Percentiles rank a stretch among this genome's conserved stretches.
These are phyloP conservation scores for Plasmopara halstedii DNA, from an alignment of 352 stramenopile species.

Conservation along the genomic window DNA sequence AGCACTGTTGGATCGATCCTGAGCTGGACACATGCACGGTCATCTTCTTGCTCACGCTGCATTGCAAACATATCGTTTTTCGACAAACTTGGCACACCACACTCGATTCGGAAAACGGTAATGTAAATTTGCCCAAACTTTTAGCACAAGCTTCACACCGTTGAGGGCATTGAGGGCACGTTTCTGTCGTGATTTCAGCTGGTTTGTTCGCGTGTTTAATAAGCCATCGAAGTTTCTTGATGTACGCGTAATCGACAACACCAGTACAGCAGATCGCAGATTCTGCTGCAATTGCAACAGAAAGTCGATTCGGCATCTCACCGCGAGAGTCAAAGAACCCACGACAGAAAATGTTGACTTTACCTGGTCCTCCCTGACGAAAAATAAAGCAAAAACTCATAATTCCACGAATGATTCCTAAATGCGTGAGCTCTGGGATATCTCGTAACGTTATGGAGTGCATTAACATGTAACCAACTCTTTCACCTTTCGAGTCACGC, in stretches of 20 bases:
- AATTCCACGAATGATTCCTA: conserved; percentile 33
- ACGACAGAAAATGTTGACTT: conserved; percentile 36
- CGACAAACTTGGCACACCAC: conserved; percentile 37
- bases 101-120: conserved; percentile 6
- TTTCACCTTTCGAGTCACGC: conserved; percentile 17
- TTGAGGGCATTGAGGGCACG: conserved; percentile 1
- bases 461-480: no score
- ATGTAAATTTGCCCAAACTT: conserved; percentile 13
- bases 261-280: conserved; percentile 31
- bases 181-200: background rate
- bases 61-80: conserved; percentile 32
- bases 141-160: conserved; percentile 23
- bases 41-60: conserved; percentile 48
- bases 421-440: conserved; percentile 29
- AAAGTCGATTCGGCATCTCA: conserved; percentile 37
- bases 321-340: conserved; percentile 45
- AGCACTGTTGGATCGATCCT: conserved; percentile 19
- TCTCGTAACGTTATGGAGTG: conserved; percentile 29
- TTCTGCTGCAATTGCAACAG: no score
- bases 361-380: conserved; percentile 17
- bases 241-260: conserved; percentile 42
- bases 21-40: conserved; percentile 35
- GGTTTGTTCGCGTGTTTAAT: conserved; percentile 21
- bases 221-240: conserved; percentile 59
- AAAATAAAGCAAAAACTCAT: conserved; percentile 50